phyloP scores from a whole-genome alignment of 192 early-diverging fungal genomes.

The Cetraspora pellucida region DNA sequence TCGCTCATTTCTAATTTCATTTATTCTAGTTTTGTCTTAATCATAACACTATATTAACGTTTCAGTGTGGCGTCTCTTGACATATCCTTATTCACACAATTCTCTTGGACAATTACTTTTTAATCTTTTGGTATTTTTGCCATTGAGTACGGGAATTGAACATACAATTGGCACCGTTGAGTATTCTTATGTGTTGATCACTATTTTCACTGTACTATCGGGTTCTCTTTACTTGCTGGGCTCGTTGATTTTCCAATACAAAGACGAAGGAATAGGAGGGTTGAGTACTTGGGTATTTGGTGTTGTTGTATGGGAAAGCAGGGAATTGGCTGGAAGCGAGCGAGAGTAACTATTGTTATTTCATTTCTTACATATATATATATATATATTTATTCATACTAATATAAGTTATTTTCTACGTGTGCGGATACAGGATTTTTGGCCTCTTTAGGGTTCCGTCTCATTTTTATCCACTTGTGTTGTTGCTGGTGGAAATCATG shows the following conservation, averaged over 20 bases:
- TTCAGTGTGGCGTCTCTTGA: slow-evolving; percentile 29
- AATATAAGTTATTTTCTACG: not conserved
- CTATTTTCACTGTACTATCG: slow-evolving; percentile 30
- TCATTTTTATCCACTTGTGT: slow-evolving; percentile 35
- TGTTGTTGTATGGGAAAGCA: slow-evolving; percentile 35
- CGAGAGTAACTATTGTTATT: slow-evolving; percentile 16
- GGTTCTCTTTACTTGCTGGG: slow-evolving; percentile 25
- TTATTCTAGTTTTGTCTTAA: not conserved
- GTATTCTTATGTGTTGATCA: slow-evolving; percentile 26
- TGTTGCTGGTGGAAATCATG: slow-evolving; percentile 32
- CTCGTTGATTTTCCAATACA: not conserved
- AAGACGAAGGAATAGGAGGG: slow-evolving; percentile 9
- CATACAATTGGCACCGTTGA: slow-evolving; percentile 32
- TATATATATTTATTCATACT: not conserved
- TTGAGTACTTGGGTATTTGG: slow-evolving; percentile 37
- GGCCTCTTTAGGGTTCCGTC: slow-evolving; percentile 29
- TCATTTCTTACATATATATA: not conserved
- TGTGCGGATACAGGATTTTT: slow-evolving; percentile 4
- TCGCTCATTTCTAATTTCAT: not conserved
- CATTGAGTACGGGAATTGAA: slow-evolving; percentile 31
- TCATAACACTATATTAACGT: not conserved
- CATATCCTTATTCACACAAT: slow-evolving; percentile 29
- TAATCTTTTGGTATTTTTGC: slow-evolving; percentile 28
- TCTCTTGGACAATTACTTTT: slow-evolving; percentile 32
- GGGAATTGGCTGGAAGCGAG: slow-evolving; percentile 31